These are phyloP conservation scores for Daedaleopsis nitida DNA, from an alignment of 768 basidiomycete genomes.

Conservation along the genomic window DNA sequence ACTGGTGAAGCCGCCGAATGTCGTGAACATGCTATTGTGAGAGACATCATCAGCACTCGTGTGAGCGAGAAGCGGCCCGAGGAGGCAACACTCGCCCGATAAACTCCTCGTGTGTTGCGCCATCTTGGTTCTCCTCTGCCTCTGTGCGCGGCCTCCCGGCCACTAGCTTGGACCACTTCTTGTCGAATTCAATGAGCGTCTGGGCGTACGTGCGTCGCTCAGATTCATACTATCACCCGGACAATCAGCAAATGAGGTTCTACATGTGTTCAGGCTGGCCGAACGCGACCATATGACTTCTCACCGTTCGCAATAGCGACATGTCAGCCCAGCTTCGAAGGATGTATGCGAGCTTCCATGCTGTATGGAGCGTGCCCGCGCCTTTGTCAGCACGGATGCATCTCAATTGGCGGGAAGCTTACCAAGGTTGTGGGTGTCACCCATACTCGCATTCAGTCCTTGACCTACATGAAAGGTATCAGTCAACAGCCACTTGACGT, in stretches of 20 bases:
- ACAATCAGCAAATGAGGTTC: not conserved
- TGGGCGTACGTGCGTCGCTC: constrained; percentile 57
- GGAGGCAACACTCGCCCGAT: constrained; percentile 34
- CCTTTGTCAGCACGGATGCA: not conserved
- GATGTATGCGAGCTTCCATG: constrained; percentile 55
- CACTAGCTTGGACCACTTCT: constrained; percentile 51
- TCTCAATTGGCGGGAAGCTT: not conserved
- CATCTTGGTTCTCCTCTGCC: constrained; percentile 36
- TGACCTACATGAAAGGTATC: not conserved
- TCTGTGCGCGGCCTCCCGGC: constrained; percentile 51
- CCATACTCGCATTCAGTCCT: constrained; percentile 53
- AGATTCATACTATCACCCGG: constrained; percentile 44
- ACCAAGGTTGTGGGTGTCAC: constrained; percentile 55
- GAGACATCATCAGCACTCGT: not conserved
- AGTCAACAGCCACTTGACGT: no score
- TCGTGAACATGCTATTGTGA: constrained; percentile 41
- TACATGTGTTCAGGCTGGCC: not conserved
- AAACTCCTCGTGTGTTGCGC: constrained; percentile 55
- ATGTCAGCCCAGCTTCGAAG: constrained; percentile 48
- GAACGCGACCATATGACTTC: constrained; percentile 6
- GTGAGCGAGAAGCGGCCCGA: not conserved
- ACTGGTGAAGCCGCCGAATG: constrained; percentile 48
- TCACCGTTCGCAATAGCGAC: constrained; percentile 48
- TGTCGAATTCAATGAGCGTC: constrained; percentile 57
- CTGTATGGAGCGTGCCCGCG: constrained; percentile 20